phyloP scores from a whole-genome alignment of 257 asterid species.

The Echium plantagineum region DNA sequence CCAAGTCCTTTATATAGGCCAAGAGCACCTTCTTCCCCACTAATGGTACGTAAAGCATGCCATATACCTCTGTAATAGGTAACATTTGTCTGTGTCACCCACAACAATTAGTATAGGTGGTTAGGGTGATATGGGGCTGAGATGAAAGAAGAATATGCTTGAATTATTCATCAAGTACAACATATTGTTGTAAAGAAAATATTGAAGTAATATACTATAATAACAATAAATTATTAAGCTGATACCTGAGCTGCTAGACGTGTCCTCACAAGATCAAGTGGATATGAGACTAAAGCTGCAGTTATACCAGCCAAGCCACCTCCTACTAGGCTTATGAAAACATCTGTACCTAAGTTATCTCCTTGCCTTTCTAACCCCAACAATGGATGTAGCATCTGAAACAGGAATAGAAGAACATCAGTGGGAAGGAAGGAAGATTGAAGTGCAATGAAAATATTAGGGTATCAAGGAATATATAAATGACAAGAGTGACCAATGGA shows the following conservation, averaged over 20 bases:
- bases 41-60: slow-evolving; percentile 68
- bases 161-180: no score
- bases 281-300: slow-evolving; percentile 84
- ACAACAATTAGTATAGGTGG: slow-evolving; percentile 7
- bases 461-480: slow-evolving; percentile 1
- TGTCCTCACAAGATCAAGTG: slow-evolving; percentile 88
- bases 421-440: no score
- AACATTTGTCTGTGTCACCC: slow-evolving; percentile 49
- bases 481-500: no score
- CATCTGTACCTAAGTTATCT: slow-evolving; percentile 34
- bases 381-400: slow-evolving; percentile 55
- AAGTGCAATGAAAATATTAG: background rate
- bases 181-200: no score
- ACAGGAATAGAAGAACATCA: no score
- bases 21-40: slow-evolving; percentile 81
- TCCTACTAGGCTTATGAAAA: slow-evolving; percentile 61
- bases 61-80: slow-evolving; percentile 73
- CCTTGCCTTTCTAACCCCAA: slow-evolving; percentile 42
- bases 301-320: slow-evolving; percentile 94
- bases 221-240: background rate
- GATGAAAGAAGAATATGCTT: no score
- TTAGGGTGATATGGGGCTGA: background rate
- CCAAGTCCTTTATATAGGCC: slow-evolving; percentile 94
- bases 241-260: slow-evolving; percentile 88
- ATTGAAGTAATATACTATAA: no score